Conservation (phyloP, 352 stramenopile genomes). For the Phytophthora crassamura region DNA sequence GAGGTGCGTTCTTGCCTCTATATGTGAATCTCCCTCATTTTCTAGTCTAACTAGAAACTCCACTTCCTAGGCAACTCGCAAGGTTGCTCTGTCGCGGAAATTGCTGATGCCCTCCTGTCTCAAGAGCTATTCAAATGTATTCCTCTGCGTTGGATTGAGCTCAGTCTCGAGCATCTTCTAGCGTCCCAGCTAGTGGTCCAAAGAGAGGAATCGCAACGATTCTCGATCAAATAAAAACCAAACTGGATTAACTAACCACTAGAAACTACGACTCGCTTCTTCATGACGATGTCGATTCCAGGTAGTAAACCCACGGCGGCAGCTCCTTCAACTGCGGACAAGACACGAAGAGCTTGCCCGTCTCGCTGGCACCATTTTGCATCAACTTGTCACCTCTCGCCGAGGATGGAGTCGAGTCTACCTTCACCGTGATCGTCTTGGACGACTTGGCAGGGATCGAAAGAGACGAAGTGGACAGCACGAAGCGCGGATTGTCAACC, state of each 20-base stretch:
- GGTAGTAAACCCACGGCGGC: constrained; percentile 90
- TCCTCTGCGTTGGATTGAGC: constrained; percentile 61
- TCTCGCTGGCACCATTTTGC: constrained; percentile 26
- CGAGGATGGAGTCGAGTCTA: constrained; percentile 38
- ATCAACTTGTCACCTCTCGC: constrained; percentile 22
- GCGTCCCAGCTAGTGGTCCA: constrained; percentile 34
- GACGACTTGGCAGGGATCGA: constrained; percentile 76
- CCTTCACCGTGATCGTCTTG: constrained; percentile 65
- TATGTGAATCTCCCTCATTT: neutral
- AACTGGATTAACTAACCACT: neutral
- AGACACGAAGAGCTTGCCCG: constrained; percentile 84
- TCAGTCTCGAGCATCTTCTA: constrained; percentile 43
- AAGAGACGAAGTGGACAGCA: constrained; percentile 54
- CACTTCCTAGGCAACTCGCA: constrained; percentile 30
- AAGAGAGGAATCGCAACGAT: constrained; percentile 46
- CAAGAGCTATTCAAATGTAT: constrained; percentile 58
- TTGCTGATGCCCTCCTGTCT: constrained; percentile 56
- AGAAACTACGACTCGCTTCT: neutral
- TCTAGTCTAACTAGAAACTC: constrained; percentile 4
- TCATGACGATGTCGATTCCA: constrained; percentile 46
- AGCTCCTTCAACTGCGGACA: constrained; percentile 73
- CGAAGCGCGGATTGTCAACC: constrained; percentile 82
- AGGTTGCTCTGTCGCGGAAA: constrained; percentile 49
- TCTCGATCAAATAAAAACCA: constrained; percentile 33
- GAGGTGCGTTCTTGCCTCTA: constrained; percentile 34